Conservation (phyloP, 352 stramenopile species). For the Pythium apleroticum region DNA sequence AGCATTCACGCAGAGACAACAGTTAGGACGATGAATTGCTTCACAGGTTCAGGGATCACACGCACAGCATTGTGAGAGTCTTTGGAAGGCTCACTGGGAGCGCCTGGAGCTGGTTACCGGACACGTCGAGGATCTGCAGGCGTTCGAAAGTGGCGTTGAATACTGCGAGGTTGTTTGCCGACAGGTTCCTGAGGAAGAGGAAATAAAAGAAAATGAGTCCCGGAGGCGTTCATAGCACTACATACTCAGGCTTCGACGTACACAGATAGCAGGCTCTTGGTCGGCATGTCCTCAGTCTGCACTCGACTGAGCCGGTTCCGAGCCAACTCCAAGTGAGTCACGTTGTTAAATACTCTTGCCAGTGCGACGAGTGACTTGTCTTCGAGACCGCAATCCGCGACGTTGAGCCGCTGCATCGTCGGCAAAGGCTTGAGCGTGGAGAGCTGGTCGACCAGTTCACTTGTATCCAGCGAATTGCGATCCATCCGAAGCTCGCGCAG, state of each 20-base stretch:
- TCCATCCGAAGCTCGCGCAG: not conserved
- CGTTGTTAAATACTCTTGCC: constrained; percentile 1
- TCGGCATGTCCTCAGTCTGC: not conserved
- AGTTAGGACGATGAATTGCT: not conserved
- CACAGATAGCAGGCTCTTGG: not conserved
- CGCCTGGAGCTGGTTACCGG: not conserved
- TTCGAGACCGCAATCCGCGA: constrained; percentile 1
- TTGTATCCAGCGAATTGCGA: not conserved
- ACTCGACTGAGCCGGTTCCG: not conserved
- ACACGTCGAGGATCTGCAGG: not conserved
- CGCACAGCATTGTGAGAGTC: not conserved
- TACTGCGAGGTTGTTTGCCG: constrained; percentile 1
- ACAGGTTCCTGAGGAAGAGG: constrained; percentile 6
- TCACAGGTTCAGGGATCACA: not conserved
- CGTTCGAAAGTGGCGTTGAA: not conserved
- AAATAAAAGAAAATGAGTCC: too few species aligned
- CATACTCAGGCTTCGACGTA: too few species aligned
- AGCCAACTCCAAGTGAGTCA: constrained; percentile 7
- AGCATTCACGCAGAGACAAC: too few species aligned
- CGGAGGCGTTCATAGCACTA: not conserved
- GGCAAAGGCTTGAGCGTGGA: not conserved
- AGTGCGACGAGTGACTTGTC: not conserved
- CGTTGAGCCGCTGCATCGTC: not conserved
- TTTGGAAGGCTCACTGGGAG: not conserved
- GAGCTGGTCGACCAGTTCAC: not conserved